Conservation (phyloP, 1,139 yeast species). For the Komagataea norvegica region DNA sequence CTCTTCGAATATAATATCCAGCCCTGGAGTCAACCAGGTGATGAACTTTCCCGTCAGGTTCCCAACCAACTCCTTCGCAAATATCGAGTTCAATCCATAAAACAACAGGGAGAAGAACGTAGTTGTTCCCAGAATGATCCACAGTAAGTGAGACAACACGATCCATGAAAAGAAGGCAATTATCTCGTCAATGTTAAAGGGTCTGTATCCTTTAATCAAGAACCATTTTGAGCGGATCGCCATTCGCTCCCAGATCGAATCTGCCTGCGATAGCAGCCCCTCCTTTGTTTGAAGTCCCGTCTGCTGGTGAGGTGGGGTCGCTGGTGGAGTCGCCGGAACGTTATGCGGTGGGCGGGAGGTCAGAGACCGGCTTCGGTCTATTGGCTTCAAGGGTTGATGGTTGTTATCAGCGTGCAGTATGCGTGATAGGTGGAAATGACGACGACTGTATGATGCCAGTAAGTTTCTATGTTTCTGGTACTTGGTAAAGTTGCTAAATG, state of each 20-base stretch:
- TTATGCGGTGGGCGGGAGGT: background rate
- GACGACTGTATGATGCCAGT: too few relatives aligned
- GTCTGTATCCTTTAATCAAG: constrained; percentile 45
- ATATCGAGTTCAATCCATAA: constrained; percentile 40
- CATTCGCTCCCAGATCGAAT: constrained; percentile 39
- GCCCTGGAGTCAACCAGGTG: constrained; percentile 31
- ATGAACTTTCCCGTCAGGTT: constrained; percentile 31
- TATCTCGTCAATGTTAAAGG: constrained; percentile 48
- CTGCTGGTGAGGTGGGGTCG: background rate
- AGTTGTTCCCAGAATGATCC: constrained; percentile 63
- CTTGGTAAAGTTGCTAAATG: too few relatives aligned
- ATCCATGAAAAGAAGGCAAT: constrained; percentile 57
- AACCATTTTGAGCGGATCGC: constrained; percentile 57
- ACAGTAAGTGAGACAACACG: constrained; percentile 49
- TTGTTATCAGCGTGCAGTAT: too few relatives aligned
- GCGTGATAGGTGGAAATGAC: too few relatives aligned
- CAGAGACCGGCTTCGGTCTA: too few relatives aligned
- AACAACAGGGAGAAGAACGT: constrained; percentile 53
- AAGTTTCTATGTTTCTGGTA: too few relatives aligned
- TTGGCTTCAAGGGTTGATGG: too few relatives aligned
- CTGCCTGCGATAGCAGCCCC: constrained; percentile 41
- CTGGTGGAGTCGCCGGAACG: background rate
- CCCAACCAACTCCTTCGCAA: constrained; percentile 36
- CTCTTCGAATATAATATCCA: constrained; percentile 46
- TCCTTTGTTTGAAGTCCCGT: constrained; percentile 25